Percentiles rank a stretch among this genome's conserved stretches.
Conservation (phyloP, 2,329 filamentous ascomycete species). For the Alternaria novae-zelandiae region DNA sequence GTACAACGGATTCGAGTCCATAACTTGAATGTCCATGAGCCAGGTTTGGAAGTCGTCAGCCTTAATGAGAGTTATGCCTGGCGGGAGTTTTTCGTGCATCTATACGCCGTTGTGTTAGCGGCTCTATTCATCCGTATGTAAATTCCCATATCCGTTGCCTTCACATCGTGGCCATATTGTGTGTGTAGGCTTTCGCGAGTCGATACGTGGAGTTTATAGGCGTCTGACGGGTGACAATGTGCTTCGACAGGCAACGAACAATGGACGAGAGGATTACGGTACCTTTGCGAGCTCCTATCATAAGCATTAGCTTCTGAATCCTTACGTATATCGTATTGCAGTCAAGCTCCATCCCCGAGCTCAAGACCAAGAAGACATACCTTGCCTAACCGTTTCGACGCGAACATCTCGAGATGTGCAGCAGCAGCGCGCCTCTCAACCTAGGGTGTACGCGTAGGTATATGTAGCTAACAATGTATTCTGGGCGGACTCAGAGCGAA, state of each 20-base stretch:
- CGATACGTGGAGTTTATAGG: not conserved
- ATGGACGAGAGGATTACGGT: not conserved
- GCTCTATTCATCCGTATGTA: not conserved
- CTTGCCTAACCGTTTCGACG: conserved; percentile 57
- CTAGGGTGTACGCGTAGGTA: not conserved
- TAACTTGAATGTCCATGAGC: conserved; percentile 88
- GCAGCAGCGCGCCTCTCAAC: not conserved
- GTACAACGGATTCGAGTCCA: conserved; percentile 92
- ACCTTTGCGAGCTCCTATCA: conserved; percentile 30
- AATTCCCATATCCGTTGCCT: not conserved
- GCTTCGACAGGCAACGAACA: not conserved
- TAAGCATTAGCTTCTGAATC: not conserved
- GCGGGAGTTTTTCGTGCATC: conserved; percentile 65
- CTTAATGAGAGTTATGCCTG: conserved; percentile 77
- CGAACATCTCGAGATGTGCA: conserved; percentile 53
- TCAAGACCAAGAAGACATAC: conserved; percentile 37
- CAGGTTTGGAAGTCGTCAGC: conserved; percentile 87
- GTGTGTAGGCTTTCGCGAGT: not conserved
- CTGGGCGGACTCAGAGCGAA: not conserved
- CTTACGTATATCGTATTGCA: not conserved
- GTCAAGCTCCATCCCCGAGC: not conserved
- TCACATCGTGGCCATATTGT: not conserved
- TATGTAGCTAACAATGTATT: not conserved
- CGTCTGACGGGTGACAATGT: not conserved
- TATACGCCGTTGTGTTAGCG: conserved; percentile 29